Conservation (phyloP, 192 early-diverging fungal species). For the Thamnidium elegans region DNA sequence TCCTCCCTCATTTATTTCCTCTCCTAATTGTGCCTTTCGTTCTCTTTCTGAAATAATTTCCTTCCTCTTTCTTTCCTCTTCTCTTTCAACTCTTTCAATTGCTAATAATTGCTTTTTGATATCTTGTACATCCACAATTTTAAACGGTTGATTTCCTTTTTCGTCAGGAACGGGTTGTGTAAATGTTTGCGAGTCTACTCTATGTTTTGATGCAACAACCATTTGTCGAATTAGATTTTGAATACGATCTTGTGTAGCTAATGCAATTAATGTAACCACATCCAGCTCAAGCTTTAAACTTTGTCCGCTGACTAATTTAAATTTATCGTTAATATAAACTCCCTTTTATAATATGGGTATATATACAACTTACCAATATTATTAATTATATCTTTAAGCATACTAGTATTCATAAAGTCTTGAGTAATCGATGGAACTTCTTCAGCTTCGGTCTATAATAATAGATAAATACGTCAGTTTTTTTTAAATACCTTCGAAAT, state of each 20-base stretch:
- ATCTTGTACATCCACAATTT: slow-evolving; percentile 63
- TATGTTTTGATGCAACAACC: slow-evolving; percentile 69
- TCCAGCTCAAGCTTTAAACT: slow-evolving; percentile 54
- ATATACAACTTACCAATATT: slow-evolving; percentile 37
- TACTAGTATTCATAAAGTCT: slow-evolving; percentile 44
- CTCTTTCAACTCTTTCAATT: slow-evolving; percentile 68
- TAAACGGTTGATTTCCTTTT: slow-evolving; percentile 60
- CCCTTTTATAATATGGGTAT: not conserved
- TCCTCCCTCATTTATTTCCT: slow-evolving; percentile 32
- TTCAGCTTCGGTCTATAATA: not conserved
- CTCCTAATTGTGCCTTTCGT: slow-evolving; percentile 52
- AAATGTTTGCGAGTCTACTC: slow-evolving; percentile 60
- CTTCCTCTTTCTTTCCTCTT: slow-evolving; percentile 55
- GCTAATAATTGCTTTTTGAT: slow-evolving; percentile 68
- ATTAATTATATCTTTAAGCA: slow-evolving; percentile 34
- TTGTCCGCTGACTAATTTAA: slow-evolving; percentile 28
- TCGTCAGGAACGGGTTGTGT: slow-evolving; percentile 55
- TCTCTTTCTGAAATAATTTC: slow-evolving; percentile 35
- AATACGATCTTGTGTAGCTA: slow-evolving; percentile 67
- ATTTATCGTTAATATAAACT: too few species aligned
- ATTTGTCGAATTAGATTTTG: slow-evolving; percentile 63
- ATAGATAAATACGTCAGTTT: not conserved
- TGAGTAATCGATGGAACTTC: slow-evolving; percentile 21
- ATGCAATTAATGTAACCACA: slow-evolving; percentile 56
- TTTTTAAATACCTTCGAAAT: not conserved